These are phyloP conservation scores for Arctium minus DNA, from an alignment of 129 eudicot genomes.

Conservation along the genomic window DNA sequence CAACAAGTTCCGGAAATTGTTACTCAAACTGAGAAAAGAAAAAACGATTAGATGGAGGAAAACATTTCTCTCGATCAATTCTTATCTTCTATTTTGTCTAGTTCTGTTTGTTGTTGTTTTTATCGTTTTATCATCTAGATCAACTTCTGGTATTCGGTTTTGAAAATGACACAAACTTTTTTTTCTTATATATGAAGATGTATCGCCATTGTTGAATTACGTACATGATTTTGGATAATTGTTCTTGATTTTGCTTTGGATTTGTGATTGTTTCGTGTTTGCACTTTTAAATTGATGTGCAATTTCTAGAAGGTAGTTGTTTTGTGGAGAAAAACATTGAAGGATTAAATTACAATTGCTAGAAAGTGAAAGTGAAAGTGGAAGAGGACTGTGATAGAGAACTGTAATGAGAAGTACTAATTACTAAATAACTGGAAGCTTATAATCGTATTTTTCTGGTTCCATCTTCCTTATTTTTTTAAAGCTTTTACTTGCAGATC, in stretches of 20 bases:
- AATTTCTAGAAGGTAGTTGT: not conserved
- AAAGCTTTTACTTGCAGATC: not conserved
- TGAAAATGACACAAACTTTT: not conserved
- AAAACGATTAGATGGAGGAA: not conserved
- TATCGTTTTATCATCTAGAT: not conserved
- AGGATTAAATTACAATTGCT: not conserved
- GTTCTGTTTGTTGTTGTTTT: not conserved
- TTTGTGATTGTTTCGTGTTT: conserved; percentile 1
- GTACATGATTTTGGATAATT: not conserved
- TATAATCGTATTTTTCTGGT: not conserved
- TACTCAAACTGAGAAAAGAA: conserved; percentile 4
- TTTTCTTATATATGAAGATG: not conserved
- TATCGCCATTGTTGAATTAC: not conserved
- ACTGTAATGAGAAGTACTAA: not conserved
- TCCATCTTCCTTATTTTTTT: not conserved
- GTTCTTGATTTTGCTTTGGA: not conserved
- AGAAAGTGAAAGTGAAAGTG: not conserved
- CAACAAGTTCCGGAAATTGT: not conserved
- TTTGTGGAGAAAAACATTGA: not conserved
- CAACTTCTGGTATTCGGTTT: not conserved
- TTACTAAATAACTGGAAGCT: not conserved
- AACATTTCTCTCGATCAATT: not conserved
- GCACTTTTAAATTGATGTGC: not conserved
- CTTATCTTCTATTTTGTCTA: not conserved
- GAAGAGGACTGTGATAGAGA: not conserved